These are phyloP conservation scores for Malania oleifera DNA, from an alignment of 164 flowering plant species.

Conservation along the genomic window DNA sequence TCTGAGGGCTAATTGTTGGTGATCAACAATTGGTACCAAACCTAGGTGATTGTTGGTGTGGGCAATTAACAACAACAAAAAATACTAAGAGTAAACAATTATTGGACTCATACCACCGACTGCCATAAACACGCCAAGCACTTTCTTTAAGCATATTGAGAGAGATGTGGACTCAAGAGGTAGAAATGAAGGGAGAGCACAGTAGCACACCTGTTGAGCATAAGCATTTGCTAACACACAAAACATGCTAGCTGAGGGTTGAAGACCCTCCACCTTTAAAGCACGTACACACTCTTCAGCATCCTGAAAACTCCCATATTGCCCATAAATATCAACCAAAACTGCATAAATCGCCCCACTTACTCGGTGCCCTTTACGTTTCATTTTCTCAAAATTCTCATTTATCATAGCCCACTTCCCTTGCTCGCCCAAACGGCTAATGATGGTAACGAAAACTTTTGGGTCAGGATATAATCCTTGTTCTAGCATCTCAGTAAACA, in stretches of 20 bases:
- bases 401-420: slow-evolving; percentile 74
- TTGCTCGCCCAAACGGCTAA: slow-evolving; percentile 66
- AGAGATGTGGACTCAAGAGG: background rate
- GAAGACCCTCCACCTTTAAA: slow-evolving; percentile 54
- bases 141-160: background rate
- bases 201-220: slow-evolving; percentile 68
- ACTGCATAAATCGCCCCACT: slow-evolving; percentile 61
- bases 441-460: slow-evolving; percentile 59
- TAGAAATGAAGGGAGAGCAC: background rate
- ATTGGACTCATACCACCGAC: no score
- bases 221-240: slow-evolving; percentile 78
- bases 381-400: slow-evolving; percentile 59
- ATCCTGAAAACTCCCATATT: slow-evolving; percentile 64
- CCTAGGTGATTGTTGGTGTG: no score
- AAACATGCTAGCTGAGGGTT: slow-evolving; percentile 44
- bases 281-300: slow-evolving; percentile 58
- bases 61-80: no score
- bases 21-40: background rate
- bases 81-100: no score
- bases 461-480: slow-evolving; percentile 84
- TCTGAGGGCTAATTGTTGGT: no score
- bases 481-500: slow-evolving; percentile 68
- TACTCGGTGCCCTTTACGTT: slow-evolving; percentile 37
- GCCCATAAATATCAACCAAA: slow-evolving; percentile 81
- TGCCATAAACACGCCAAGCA: no score